Conservation (phyloP, 208 protist species). For the Spongospora subterranea region DNA sequence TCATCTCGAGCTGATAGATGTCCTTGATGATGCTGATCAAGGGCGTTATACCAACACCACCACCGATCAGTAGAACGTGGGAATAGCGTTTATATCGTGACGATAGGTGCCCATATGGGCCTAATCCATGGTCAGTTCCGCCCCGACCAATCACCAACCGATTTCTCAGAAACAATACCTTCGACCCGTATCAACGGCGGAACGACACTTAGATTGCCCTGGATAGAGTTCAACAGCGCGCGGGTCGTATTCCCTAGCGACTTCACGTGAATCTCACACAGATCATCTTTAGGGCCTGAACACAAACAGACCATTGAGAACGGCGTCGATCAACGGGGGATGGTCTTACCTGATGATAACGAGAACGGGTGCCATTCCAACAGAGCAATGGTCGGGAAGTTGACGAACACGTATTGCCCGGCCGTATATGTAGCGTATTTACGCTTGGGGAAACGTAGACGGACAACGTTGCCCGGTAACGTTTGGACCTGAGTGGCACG, state of each 20-base stretch:
- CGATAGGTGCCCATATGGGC: conserved; percentile 44
- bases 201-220: conserved; percentile 32
- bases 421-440: neutral
- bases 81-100: conserved; percentile 3
- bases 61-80: conserved; percentile 28
- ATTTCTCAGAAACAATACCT: neutral
- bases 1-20: conserved; percentile 53
- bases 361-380: conserved; percentile 52
- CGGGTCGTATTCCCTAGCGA: conserved; percentile 24
- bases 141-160: neutral
- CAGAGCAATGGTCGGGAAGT: conserved; percentile 25
- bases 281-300: conserved; percentile 1
- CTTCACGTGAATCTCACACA: conserved; percentile 33
- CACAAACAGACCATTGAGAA: neutral
- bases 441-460: conserved; percentile 9
- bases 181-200: conserved; percentile 44
- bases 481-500: conserved; percentile 1
- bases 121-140: neutral
- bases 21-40: conserved; percentile 51
- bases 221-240: neutral
- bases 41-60: conserved; percentile 29
- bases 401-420: conserved; percentile 49
- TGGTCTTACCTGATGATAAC: neutral
- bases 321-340: neutral
- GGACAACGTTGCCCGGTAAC: conserved; percentile 45